Base-by-base conservation (phyloP, 2,329 filamentous ascomycete genomes). In the Fusarium sp. region DNA sequence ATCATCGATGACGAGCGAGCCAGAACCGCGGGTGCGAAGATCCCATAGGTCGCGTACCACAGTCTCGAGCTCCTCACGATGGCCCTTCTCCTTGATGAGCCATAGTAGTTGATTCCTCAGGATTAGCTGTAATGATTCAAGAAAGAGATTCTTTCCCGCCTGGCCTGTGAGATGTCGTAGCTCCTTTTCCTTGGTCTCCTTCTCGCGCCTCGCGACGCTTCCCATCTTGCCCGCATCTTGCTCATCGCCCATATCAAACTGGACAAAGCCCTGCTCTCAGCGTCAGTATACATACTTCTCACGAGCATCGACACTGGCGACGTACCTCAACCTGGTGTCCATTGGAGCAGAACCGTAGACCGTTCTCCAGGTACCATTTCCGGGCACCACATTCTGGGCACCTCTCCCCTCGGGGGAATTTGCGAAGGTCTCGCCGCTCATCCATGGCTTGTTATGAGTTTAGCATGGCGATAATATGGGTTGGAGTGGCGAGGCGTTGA, bases 31-130 rank as follows among this genome's bases (percentile, higher is more conserved):
- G 3, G 87, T 85, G 6, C 94, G 90, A 60, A 98, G 84, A 62
- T 92, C 88, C 96, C 97, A 99, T 16, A 99, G 88, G 80, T 98
- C 95, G 68, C 92, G 90, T 6, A 97, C 91, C 11, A 97, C 87
- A 9, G 86, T 92, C 86, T 97, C 95, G 14, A 98, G 86, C 77
- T 97, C 93, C 6, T 86, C 82, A 2, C 92, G 92, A 57, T 97
- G 88, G 0, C 89, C 88, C 80, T 92, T 91, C 7, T 87, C 85
- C 24, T 89, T 85, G 16, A 97, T 85, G 33, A 98, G 86, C 87
- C 92, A 95, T 79, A 90, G 84, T 18, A 94, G 85, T 84, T 98
- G 96, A 79, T 93, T 94, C 81, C 95, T 91, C 31, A 99, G 85
- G 57, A 98, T 88, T 35, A 98, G 86, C 82, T 98, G 96, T 68